Evolutionary conservation across 768 basidiomycete genomes (phyloP).

Genomic region (Mycena pura): DNA sequence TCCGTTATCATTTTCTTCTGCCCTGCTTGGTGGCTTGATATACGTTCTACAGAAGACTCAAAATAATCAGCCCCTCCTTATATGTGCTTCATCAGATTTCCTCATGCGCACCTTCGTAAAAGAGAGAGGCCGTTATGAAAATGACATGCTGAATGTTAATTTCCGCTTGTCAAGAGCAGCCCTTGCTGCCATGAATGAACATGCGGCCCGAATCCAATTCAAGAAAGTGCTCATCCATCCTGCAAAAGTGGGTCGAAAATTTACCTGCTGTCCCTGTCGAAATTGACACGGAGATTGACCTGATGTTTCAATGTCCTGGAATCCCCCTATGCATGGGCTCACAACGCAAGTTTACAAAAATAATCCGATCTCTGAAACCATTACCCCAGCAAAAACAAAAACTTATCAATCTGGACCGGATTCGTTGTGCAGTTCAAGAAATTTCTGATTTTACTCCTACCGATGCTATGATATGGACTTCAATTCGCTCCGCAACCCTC

Average conservation of each 20-base stretch:
- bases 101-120: background rate
- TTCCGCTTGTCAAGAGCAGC: background rate
- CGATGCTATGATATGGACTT: background rate
- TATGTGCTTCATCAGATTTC: background rate
- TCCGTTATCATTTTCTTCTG: background rate
- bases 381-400: background rate
- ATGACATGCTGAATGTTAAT: background rate
- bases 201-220: background rate
- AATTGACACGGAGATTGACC: background rate
- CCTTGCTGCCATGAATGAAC: background rate
- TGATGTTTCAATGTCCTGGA: background rate
- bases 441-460: background rate
- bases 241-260: background rate
- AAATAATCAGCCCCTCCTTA: background rate
- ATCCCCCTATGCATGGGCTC: background rate
- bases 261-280: background rate
- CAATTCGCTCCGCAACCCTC: background rate
- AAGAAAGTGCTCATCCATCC: background rate
- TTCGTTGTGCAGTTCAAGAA: background rate
- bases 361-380: background rate
- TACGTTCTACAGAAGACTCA: background rate
- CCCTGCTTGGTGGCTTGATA: background rate
- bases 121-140: background rate
- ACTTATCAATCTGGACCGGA: background rate
- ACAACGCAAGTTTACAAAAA: background rate